These are phyloP conservation scores for Lathyrus sativus DNA, from an alignment of 306 rosid genomes.

Conservation along the genomic window DNA sequence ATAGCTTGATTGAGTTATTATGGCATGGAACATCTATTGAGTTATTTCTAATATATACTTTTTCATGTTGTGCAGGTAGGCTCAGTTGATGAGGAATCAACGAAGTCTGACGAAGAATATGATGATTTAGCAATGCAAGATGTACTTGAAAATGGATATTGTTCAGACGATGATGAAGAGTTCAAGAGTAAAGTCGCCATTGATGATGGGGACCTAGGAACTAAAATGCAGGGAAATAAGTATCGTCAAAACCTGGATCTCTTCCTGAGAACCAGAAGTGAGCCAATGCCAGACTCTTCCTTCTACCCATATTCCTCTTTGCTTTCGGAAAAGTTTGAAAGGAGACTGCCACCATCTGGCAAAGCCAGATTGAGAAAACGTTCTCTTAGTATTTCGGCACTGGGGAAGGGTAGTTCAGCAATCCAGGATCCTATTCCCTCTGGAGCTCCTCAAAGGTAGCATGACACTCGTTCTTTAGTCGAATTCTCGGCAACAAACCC, in stretches of 20 bases:
- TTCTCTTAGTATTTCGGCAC: slow-evolving; percentile 78
- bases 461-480: background rate
- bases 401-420: slow-evolving; percentile 56
- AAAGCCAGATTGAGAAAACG: slow-evolving; percentile 62
- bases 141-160: slow-evolving; percentile 54
- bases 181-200: slow-evolving; percentile 37
- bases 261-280: slow-evolving; percentile 59
- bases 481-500: background rate
- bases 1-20: background rate
- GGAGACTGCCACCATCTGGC: slow-evolving; percentile 44
- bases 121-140: slow-evolving; percentile 92
- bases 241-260: slow-evolving; percentile 58
- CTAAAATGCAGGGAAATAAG: slow-evolving; percentile 42
- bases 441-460: slow-evolving; percentile 67
- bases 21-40: slow-evolving; percentile 1
- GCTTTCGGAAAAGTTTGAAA: slow-evolving; percentile 53
- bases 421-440: slow-evolving; percentile 62
- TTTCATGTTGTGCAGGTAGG: slow-evolving; percentile 60
- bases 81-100: slow-evolving; percentile 94
- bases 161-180: slow-evolving; percentile 59
- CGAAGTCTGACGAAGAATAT: slow-evolving; percentile 92
- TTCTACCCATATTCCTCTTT: slow-evolving; percentile 56
- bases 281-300: slow-evolving; percentile 53
- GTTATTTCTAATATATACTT: slow-evolving; percentile 8
- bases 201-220: slow-evolving; percentile 36